A percentile compares a stretch with the other conserved stretches of the same genome.
phyloP scores from a whole-genome alignment of 1,284 basidiomycete species.

The Marasmius fiardii region DNA sequence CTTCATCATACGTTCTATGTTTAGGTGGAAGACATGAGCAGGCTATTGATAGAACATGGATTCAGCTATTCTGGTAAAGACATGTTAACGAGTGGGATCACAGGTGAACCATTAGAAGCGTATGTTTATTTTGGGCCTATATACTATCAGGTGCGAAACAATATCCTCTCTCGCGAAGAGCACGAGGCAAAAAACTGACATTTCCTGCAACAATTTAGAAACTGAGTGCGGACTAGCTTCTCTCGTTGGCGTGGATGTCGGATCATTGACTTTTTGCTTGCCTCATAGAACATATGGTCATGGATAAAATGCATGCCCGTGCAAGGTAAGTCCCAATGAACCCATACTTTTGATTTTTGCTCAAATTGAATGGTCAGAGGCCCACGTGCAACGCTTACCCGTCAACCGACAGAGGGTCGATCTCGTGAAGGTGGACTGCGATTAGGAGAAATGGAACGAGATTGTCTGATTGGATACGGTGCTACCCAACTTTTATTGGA shows the following conservation, averaged over 20 bases:
- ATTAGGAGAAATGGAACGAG: slow-evolving; percentile 98
- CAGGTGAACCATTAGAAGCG: slow-evolving; percentile 92
- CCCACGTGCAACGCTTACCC: slow-evolving; percentile 93
- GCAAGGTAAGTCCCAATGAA: slow-evolving; percentile 76
- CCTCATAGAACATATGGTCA: slow-evolving; percentile 87
- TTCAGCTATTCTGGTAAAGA: slow-evolving; percentile 99
- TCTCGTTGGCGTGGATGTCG: no score
- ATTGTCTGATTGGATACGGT: slow-evolving; percentile 94
- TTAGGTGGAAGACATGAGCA: slow-evolving; percentile 97
- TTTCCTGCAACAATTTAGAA: slow-evolving; percentile 44
- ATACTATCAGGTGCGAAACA: slow-evolving; percentile 96
- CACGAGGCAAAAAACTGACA: no score
- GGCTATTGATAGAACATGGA: slow-evolving; percentile 91
- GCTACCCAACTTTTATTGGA: slow-evolving; percentile 96
- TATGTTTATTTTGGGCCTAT: slow-evolving; percentile 99
- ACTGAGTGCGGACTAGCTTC: no score
- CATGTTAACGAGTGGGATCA: slow-evolving; percentile 97
- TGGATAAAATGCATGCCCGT: slow-evolving; percentile 99
- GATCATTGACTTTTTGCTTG: not conserved
- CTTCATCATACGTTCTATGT: slow-evolving; percentile 10
- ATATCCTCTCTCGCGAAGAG: no score
- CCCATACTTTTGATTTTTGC: slow-evolving; percentile 13
- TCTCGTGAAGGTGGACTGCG: slow-evolving; percentile 97
- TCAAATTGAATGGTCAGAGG: no score
- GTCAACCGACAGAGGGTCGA: slow-evolving; percentile 98